Percentiles rank a stretch among this genome's conserved stretches.
These are phyloP conservation scores for Heliosperma pusillum DNA, from an alignment of 148 eudicot genomes.

Conservation along the genomic window DNA sequence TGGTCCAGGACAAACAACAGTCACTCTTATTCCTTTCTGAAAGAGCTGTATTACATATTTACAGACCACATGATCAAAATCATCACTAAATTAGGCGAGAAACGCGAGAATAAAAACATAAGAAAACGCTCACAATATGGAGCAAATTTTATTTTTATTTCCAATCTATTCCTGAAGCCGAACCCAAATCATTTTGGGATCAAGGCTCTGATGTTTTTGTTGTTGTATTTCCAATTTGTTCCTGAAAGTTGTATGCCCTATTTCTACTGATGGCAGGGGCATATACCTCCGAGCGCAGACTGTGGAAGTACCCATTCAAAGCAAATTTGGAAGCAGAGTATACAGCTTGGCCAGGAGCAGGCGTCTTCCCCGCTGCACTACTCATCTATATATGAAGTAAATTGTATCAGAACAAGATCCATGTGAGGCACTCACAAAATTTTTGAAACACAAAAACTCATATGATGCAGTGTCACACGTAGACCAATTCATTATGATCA, in stretches of 20 bases:
- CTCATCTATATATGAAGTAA: constrained; percentile 62
- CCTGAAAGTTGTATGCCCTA: not conserved
- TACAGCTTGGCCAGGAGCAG: constrained; percentile 95
- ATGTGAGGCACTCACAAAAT: not conserved
- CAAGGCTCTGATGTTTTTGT: too few species aligned
- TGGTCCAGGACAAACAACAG: constrained; percentile 96
- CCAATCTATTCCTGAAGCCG: too few species aligned
- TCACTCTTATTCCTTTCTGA: constrained; percentile 81
- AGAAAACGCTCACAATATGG: not conserved
- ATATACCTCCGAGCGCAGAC: constrained; percentile 92
- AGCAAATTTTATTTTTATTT: too few species aligned
- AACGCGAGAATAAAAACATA: not conserved
- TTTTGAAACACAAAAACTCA: not conserved
- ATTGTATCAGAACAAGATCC: constrained; percentile 20
- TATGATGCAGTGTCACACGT: not conserved
- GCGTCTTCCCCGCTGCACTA: constrained; percentile 94
- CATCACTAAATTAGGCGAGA: not conserved
- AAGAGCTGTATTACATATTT: constrained; percentile 62
- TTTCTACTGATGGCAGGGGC: not conserved
- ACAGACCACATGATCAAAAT: constrained; percentile 7
- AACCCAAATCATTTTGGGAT: too few species aligned
- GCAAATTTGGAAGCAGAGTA: constrained; percentile 94
- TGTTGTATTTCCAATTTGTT: constrained; percentile 8
- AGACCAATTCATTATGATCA: not conserved
- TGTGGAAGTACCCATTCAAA: constrained; percentile 83